Conservation (phyloP, 257 asterid species). For the Plantago elongata region DNA sequence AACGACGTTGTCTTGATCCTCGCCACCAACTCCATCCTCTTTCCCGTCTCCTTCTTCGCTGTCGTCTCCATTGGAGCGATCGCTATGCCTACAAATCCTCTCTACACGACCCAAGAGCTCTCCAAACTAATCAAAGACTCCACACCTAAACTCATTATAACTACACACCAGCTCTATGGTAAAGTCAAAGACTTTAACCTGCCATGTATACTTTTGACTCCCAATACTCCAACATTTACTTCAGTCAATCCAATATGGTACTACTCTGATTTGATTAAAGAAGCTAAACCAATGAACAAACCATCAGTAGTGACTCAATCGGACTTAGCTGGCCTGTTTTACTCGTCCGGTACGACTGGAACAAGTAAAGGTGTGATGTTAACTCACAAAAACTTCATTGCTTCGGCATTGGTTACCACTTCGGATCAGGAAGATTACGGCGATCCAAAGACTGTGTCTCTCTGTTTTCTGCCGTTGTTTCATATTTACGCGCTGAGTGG, state of each 20-base stretch:
- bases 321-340: conserved; percentile 36
- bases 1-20: conserved; percentile 28
- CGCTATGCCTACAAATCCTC: conserved; percentile 31
- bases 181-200: conserved; percentile 29
- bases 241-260: background rate
- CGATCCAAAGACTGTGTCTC: conserved; percentile 16
- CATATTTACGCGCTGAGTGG: conserved; percentile 27
- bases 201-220: conserved; percentile 21
- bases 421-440: conserved; percentile 22
- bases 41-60: conserved; percentile 27
- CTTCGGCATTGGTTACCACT: conserved; percentile 22
- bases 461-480: conserved; percentile 37
- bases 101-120: conserved; percentile 22
- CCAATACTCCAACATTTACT: background rate
- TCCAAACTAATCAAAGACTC: conserved; percentile 29
- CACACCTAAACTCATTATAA: conserved; percentile 29
- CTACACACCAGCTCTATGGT: conserved; percentile 24
- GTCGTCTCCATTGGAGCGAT: conserved; percentile 30
- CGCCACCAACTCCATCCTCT: conserved; percentile 32
- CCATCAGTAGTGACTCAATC: conserved; percentile 15
- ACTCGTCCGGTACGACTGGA: conserved; percentile 37
- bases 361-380: conserved; percentile 31
- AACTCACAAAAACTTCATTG: conserved; percentile 36
- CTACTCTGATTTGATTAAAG: conserved; percentile 10
- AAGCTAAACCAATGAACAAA: background rate